Evolutionary conservation across 1,284 basidiomycete genomes (phyloP).

Genomic region (Hymenochaete sp.): DNA sequence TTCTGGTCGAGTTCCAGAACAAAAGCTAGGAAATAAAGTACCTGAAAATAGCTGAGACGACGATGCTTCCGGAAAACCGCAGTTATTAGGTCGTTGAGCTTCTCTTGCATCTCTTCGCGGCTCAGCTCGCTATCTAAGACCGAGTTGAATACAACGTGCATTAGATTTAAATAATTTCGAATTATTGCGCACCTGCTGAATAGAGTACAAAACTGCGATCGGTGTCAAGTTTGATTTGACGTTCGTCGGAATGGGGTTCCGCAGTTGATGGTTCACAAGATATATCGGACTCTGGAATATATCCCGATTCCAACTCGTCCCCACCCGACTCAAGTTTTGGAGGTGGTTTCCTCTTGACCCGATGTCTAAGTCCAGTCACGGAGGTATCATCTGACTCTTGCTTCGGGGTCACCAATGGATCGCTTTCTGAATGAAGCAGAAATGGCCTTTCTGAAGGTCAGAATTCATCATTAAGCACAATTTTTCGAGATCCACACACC

Average conservation of each 20-base stretch:
- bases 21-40: conserved; percentile 23
- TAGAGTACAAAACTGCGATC: conserved; percentile 86
- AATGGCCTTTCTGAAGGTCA: conserved; percentile 16
- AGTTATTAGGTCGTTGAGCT: conserved; percentile 68
- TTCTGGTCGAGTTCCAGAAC: background rate
- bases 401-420: conserved; percentile 4
- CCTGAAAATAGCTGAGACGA: conserved; percentile 80
- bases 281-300: conserved; percentile 6
- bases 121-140: conserved; percentile 25
- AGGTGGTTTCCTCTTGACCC: conserved; percentile 2
- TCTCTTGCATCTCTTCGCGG: conserved; percentile 49
- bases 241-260: conserved; percentile 64
- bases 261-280: conserved; percentile 4
- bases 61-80: conserved; percentile 67
- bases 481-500: conserved; percentile 34
- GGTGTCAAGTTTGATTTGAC: conserved; percentile 79
- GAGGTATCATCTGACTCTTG: background rate
- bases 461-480: background rate
- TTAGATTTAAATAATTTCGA: conserved; percentile 22
- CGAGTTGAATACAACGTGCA: conserved; percentile 12
- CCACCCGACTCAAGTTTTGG: background rate
- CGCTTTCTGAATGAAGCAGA: conserved; percentile 14
- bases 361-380: background rate
- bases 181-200: conserved; percentile 59
- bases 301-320: background rate